Conservation (phyloP, 73 alveolate species). For the Paramecium sexaurelia region DNA sequence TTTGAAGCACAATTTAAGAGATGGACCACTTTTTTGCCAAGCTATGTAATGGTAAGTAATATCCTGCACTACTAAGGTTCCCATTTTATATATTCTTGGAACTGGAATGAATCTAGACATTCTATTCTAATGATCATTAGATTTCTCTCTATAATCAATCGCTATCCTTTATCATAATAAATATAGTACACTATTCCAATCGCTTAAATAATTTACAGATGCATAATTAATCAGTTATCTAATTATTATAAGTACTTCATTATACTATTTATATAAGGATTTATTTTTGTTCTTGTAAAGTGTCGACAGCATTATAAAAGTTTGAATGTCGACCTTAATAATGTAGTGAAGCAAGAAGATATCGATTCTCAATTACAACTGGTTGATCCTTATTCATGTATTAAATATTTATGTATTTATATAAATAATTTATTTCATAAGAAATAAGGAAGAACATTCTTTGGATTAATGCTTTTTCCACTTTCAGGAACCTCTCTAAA, state of each 20-base stretch:
- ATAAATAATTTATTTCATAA: constrained; percentile 49
- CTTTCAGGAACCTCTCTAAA: constrained; percentile 72
- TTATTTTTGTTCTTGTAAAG: neutral
- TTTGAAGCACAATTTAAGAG: neutral
- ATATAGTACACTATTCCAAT: neutral
- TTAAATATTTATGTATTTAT: neutral
- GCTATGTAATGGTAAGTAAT: neutral
- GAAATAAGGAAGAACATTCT: constrained; percentile 76
- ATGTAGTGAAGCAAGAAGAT: neutral
- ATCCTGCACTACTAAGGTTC: neutral
- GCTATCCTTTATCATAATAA: neutral
- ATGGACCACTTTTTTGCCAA: constrained; percentile 10
- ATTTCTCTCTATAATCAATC: neutral
- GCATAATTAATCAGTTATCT: neutral
- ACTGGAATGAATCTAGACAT: neutral
- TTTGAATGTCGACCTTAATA: neutral
- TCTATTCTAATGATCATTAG: neutral
- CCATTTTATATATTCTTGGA: neutral
- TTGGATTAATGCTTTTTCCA: constrained; percentile 72
- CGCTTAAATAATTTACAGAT: neutral
- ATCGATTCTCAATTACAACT: neutral
- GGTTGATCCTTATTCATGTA: constrained; percentile 7
- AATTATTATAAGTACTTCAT: neutral
- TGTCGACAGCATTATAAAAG: constrained; percentile 3
- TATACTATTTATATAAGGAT: neutral